Percentiles rank a stretch among this genome's conserved stretches.
These are phyloP conservation scores for Auricularia sp. DNA, from an alignment of 768 basidiomycete genomes.

Conservation along the genomic window DNA sequence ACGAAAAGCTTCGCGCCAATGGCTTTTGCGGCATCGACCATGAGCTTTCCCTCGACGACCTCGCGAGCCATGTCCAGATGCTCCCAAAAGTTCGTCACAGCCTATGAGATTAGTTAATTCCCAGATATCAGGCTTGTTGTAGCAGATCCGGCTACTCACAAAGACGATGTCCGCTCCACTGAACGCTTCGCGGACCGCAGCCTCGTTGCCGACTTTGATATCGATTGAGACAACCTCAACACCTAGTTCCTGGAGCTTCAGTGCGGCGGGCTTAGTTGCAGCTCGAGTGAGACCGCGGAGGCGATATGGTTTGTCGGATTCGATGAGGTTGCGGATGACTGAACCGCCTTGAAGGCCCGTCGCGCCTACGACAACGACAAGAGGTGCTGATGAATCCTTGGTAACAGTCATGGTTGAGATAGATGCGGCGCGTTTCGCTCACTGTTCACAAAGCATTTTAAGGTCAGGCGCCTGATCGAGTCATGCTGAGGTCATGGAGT, in stretches of 20 bases:
- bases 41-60: constrained; percentile 10
- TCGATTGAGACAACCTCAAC: constrained; percentile 15
- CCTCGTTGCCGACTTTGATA: neutral
- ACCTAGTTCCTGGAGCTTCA: constrained; percentile 14
- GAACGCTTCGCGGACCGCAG: neutral
- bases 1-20: constrained; percentile 10
- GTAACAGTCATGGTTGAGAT: too few relatives aligned
- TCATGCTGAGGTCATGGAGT: too few relatives aligned
- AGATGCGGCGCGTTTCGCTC: too few relatives aligned
- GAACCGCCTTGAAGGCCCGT: constrained; percentile 26
- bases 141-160: neutral
- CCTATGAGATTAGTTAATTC: neutral
- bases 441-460: too few relatives aligned
- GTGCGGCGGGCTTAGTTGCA: constrained; percentile 17
- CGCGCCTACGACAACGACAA: constrained; percentile 26
- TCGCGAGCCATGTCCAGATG: constrained; percentile 6
- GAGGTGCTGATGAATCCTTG: neutral
- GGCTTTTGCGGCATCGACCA: constrained; percentile 12
- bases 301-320: constrained; percentile 23
- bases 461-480: too few relatives aligned
- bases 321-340: constrained; percentile 19
- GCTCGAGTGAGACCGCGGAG: constrained; percentile 25
- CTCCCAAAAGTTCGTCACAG: neutral
- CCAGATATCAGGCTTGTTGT: neutral
- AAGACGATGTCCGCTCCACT: neutral